These are phyloP conservation scores for Cucurbita moschata DNA, from an alignment of 306 rosid genomes.

Conservation along the genomic window DNA sequence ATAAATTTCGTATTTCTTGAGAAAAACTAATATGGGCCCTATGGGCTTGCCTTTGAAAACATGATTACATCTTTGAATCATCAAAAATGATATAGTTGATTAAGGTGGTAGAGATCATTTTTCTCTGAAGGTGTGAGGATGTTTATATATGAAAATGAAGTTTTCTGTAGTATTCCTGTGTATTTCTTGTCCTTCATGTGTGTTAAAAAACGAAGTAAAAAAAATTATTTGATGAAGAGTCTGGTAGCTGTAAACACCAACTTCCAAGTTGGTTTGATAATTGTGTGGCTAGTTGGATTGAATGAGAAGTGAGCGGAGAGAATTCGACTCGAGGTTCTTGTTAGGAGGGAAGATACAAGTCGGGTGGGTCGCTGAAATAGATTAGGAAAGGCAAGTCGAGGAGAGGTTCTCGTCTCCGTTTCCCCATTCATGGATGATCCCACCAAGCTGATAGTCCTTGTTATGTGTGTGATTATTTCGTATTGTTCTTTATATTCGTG, in stretches of 20 bases:
- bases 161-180: no score
- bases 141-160: background rate
- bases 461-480: background rate
- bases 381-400: background rate
- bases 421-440: background rate
- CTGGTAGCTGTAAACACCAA: background rate
- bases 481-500: no score
- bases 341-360: no score
- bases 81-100: background rate
- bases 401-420: background rate
- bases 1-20: background rate
- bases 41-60: background rate
- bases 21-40: no score
- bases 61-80: background rate
- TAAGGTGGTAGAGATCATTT: background rate
- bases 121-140: background rate
- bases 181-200: no score
- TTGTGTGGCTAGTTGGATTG: background rate
- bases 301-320: background rate
- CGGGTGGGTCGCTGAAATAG: no score
- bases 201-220: no score
- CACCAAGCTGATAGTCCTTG: background rate
- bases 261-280: background rate
- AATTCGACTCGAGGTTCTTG: no score
- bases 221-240: no score